A percentile compares a stretch with the other conserved stretches of the same genome.
These are phyloP conservation scores for Fusarium haematococcum DNA, from an alignment of 2,329 filamentous ascomycete genomes.

Conservation along the genomic window DNA sequence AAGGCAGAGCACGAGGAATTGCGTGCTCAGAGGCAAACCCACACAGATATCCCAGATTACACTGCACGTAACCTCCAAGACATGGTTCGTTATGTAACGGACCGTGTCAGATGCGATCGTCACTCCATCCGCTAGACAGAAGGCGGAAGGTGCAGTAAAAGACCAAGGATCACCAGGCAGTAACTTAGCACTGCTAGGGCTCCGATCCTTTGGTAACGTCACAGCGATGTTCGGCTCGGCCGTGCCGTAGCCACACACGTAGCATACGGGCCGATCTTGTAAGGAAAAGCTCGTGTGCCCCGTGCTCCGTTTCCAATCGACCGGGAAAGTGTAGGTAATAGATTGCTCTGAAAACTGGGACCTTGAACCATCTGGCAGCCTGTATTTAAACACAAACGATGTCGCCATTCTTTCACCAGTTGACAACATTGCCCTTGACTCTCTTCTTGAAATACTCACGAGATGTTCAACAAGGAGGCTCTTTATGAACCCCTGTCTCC, in stretches of 20 bases:
- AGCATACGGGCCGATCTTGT: not conserved
- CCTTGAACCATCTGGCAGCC: not conserved
- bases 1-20: conserved; percentile 39
- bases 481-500: not conserved
- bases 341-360: not conserved
- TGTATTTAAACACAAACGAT: not conserved
- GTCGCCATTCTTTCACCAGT: conserved; percentile 10
- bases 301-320: not conserved
- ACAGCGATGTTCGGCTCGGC: conserved; percentile 15
- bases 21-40: conserved; percentile 43
- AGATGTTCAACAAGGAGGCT: not conserved
- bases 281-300: not conserved
- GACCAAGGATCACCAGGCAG: not conserved
- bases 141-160: conserved; percentile 14
- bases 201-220: not conserved
- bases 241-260: conserved; percentile 8
- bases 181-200: not conserved
- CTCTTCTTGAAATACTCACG: not conserved
- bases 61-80: conserved; percentile 25
- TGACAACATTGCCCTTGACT: conserved; percentile 18
- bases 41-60: conserved; percentile 16
- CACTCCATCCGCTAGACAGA: conserved; percentile 20
- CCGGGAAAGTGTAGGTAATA: not conserved
- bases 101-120: conserved; percentile 20
- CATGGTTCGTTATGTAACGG: conserved; percentile 1